A percentile compares a stretch with the other conserved stretches of the same genome.
phyloP scores from a whole-genome alignment of 768 basidiomycete genomes.

The Gymnopilus dilepis region DNA sequence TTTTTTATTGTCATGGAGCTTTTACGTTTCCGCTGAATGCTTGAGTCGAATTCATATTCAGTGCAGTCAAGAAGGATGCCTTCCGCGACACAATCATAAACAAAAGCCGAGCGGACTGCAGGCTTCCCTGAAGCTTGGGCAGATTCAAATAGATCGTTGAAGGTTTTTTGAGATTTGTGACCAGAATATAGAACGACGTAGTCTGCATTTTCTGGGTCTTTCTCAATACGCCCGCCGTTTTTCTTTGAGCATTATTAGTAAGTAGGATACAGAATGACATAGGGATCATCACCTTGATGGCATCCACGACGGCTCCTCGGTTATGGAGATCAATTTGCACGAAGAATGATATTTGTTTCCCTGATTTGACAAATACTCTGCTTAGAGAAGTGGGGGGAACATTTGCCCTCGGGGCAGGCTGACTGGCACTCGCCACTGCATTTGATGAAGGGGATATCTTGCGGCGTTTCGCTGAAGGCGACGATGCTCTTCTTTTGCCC shows the following conservation, averaged over 20 bases:
- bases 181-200: conserved; percentile 62
- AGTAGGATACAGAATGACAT: neutral
- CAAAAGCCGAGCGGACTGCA: conserved; percentile 58
- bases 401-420: conserved; percentile 11
- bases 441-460: conserved; percentile 21
- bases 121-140: conserved; percentile 43
- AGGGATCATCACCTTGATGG: conserved; percentile 58
- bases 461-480: conserved; percentile 23
- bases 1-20: conserved; percentile 8
- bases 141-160: conserved; percentile 46
- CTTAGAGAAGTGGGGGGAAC: conserved; percentile 16
- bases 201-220: conserved; percentile 59
- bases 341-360: conserved; percentile 57
- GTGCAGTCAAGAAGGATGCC: conserved; percentile 48
- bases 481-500: conserved; percentile 15
- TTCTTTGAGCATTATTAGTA: conserved; percentile 44
- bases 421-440: conserved; percentile 8
- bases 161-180: conserved; percentile 46
- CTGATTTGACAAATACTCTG: conserved; percentile 52
- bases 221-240: conserved; percentile 66
- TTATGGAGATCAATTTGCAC: conserved; percentile 71
- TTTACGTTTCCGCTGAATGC: conserved; percentile 25
- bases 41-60: conserved; percentile 47
- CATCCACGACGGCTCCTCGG: conserved; percentile 51
- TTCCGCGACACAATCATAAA: conserved; percentile 55